phyloP scores from a whole-genome alignment of 1,284 basidiomycete species.

The Lentinus polychrous region DNA sequence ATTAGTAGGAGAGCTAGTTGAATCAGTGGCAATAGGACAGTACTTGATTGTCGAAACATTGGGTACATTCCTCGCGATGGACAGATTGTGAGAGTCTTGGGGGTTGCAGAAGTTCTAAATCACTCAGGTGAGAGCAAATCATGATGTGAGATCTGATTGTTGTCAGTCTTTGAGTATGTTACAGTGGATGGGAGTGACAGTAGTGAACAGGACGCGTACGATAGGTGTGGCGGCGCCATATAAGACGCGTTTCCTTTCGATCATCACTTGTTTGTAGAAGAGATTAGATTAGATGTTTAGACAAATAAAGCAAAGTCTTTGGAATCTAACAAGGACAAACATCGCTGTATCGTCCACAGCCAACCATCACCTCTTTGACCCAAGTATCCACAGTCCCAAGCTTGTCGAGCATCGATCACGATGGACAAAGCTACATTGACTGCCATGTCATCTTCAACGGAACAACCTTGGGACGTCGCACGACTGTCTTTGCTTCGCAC shows the following conservation, averaged over 20 bases:
- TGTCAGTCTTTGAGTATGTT: too few relatives aligned
- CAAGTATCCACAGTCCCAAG: background rate
- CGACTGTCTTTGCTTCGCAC: slow-evolving; percentile 4
- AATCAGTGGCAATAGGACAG: background rate
- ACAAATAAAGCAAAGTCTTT: too few relatives aligned
- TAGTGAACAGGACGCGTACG: too few relatives aligned
- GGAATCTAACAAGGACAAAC: too few relatives aligned
- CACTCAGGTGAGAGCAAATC: slow-evolving; percentile 27
- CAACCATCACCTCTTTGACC: slow-evolving; percentile 5
- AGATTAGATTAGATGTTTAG: too few relatives aligned
- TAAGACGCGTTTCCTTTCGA: too few relatives aligned
- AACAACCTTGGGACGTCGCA: slow-evolving; percentile 4
- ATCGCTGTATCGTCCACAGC: slow-evolving; percentile 8
- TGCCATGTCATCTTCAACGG: slow-evolving; percentile 1
- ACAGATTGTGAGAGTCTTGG: slow-evolving; percentile 49
- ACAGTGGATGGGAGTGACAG: too few relatives aligned
- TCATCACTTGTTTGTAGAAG: too few relatives aligned
- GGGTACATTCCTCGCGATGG: slow-evolving; percentile 87
- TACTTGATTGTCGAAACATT: slow-evolving; percentile 94
- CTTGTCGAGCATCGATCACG: background rate
- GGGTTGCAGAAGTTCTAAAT: slow-evolving; percentile 31
- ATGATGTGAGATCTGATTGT: background rate
- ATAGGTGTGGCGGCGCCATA: too few relatives aligned
- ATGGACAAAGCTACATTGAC: background rate
- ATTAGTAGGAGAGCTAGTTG: background rate